Base-by-base conservation (phyloP, 371 early-diverging fungal genomes). In the Nosema muscidifuracis region DNA sequence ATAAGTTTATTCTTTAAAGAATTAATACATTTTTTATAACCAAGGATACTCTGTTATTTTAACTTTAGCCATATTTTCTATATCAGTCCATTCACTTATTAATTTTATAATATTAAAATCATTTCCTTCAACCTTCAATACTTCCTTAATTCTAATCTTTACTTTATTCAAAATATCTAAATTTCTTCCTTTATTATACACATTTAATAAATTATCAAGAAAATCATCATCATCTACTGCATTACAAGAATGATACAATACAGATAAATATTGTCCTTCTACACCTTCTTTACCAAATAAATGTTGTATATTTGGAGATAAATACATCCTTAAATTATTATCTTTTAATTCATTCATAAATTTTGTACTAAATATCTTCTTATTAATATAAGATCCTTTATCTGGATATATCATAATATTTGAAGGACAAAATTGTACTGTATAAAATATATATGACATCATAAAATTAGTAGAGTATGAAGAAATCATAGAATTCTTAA, bases 221-320 rank as follows among this genome's bases (percentile, higher is more conserved):
- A 50, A 80, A 13, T 71, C 63, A 13, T 38, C 34, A 13, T 71
- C 63, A 13, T 38, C 34, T 12, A 80, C 16, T 24, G 67, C 30
- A 13, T 47, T 34, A 16, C 70, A 56, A 38, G 47, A 66, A 26
- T 74, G 57, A 51, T 76, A 80, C 53, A 76, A 58, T 28, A 71
- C 42, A 55, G 80, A 74, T 24, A 77, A 36, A 36, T 77, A 67
- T 6, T 67, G 68, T 15, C 80, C 80, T 73, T 77, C 77, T 51
- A 80, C 47, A 13, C 76, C 76, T 33, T 71, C 77, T 28, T 71
- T 64, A 31, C 75, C 65, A 24, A 76, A 67, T 20, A 77, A 58
- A 30, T 58, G 61, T 57, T 80, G 80, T 31, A 76, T 60, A 65
- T 71, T 71, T 0, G 80, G 80, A 18, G 77, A 74, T n/a, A 80